Base-by-base conservation (phyloP, 768 basidiomycete genomes). In the Tulasnella sp. region DNA sequence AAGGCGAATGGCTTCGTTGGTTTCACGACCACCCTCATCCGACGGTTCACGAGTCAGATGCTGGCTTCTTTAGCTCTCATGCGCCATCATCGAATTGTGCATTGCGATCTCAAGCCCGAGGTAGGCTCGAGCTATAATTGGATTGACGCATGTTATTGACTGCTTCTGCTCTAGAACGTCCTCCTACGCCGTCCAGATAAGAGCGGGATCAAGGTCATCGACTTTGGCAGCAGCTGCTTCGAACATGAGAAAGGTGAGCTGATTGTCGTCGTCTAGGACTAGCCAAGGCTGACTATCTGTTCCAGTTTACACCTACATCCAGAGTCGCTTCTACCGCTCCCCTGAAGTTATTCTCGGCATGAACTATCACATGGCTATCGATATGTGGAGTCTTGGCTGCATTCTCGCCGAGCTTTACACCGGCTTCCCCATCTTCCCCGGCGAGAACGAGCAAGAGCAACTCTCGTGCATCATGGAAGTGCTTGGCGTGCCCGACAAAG, bases 381-480 rank as follows among this genome's bases (percentile, higher is more conserved):
- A 98, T 79, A 99, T 99, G 95, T 99, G 97, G 97, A 96, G 94
- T 83, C 81, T 99, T 76, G 97, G 97, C 41, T 99, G 97, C 78
- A 99, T 99, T 75, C 83, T 99, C 69, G 97, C 97, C 17, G 97
- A 99, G 80, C 82, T 99, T 52, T 96, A 91, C 80, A 98, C 96
- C 12, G 97, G 97, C 0, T 97, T 94, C 80, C 97, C 97, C 1
- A 95, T 99, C 76, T 99, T 99, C 81, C 97, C 97, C 0, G 97
- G 97, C 32, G 97, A 99, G 81, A 98, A 98, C 78, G 96, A 99
- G 80, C 94, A 97, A 81, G 95, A 98, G 78, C 97, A 98, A 76
- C 81, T 99, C 69, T 91, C 95, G 5, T 98, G 96, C 79, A 99
- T 99, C 81, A 99, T 99, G 95, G 97, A 99, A 80, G 92, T 99